Evolutionary conservation across 176 grass and related monocot genomes (phyloP).

Genomic region (Poa annua): DNA sequence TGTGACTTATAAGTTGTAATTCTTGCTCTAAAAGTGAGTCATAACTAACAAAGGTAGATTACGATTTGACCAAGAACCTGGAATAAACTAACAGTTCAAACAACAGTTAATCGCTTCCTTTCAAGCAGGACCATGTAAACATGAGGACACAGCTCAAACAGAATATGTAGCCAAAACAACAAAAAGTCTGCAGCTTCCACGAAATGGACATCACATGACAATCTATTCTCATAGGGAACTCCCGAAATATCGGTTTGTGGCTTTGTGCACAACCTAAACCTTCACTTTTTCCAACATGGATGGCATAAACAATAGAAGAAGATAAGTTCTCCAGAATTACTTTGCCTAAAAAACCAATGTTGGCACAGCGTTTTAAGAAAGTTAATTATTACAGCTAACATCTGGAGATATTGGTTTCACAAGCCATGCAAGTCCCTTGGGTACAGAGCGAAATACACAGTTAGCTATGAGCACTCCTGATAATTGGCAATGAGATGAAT

Average conservation of each 20-base stretch:
- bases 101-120: conserved; percentile 2
- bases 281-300: background rate
- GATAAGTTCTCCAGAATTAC: background rate
- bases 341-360: background rate
- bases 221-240: background rate
- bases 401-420: background rate
- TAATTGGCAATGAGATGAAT: background rate
- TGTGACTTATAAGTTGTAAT: background rate
- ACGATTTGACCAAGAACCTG: background rate
- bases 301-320: background rate
- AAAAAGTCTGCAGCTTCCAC: background rate
- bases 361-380: background rate
- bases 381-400: background rate
- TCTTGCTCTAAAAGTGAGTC: conserved; percentile 29
- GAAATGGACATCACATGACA: background rate
- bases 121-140: background rate
- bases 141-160: background rate
- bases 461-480: conserved; percentile 6
- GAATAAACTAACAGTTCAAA: conserved; percentile 1
- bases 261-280: background rate
- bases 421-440: background rate
- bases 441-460: background rate
- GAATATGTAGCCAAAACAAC: background rate
- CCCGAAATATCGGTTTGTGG: background rate
- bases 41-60: background rate